A percentile compares a stretch with the other conserved stretches of the same genome.
phyloP scores from a whole-genome alignment of 352 stramenopile species.

The Blastocystis sp. region DNA sequence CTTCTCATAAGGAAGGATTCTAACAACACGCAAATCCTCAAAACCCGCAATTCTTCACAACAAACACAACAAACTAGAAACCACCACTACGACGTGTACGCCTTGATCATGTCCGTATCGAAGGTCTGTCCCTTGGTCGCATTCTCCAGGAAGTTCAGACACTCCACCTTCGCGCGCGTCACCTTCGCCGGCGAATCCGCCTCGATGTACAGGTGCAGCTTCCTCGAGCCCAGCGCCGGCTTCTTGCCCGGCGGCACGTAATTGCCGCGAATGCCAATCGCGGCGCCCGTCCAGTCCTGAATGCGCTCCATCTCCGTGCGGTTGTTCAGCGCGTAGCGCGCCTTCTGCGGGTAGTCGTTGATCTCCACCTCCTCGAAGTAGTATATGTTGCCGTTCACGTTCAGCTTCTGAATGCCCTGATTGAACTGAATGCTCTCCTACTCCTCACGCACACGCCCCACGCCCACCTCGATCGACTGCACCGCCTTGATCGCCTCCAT shows the following conservation, averaged over 20 bases:
- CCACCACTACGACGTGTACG: slow-evolving; percentile 47
- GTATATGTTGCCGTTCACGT: slow-evolving; percentile 74
- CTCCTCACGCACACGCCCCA: slow-evolving; percentile 68
- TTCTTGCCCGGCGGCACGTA: slow-evolving; percentile 82
- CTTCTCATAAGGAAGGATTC: background rate
- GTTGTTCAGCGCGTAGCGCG: slow-evolving; percentile 76
- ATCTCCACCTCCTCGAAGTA: slow-evolving; percentile 86
- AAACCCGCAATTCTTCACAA: background rate
- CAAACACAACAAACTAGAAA: background rate
- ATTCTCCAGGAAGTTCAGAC: slow-evolving; percentile 72
- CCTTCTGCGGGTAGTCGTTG: slow-evolving; percentile 88
- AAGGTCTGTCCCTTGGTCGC: slow-evolving; percentile 69
- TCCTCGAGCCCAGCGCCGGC: slow-evolving; percentile 80
- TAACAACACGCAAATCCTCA: background rate
- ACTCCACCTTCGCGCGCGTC: slow-evolving; percentile 70
- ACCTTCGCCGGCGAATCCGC: slow-evolving; percentile 69
- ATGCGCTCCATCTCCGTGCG: slow-evolving; percentile 76
- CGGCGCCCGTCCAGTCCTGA: slow-evolving; percentile 81
- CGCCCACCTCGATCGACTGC: slow-evolving; percentile 78
- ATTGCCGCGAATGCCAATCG: slow-evolving; percentile 83
- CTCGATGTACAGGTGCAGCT: slow-evolving; percentile 78
- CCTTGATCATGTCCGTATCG: slow-evolving; percentile 66
- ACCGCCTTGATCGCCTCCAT: slow-evolving; percentile 82
- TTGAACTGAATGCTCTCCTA: slow-evolving; percentile 58
- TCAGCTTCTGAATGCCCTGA: slow-evolving; percentile 49